These are phyloP conservation scores for Linnemannia hyalina DNA, from an alignment of 192 early-diverging fungal genomes.

Conservation along the genomic window DNA sequence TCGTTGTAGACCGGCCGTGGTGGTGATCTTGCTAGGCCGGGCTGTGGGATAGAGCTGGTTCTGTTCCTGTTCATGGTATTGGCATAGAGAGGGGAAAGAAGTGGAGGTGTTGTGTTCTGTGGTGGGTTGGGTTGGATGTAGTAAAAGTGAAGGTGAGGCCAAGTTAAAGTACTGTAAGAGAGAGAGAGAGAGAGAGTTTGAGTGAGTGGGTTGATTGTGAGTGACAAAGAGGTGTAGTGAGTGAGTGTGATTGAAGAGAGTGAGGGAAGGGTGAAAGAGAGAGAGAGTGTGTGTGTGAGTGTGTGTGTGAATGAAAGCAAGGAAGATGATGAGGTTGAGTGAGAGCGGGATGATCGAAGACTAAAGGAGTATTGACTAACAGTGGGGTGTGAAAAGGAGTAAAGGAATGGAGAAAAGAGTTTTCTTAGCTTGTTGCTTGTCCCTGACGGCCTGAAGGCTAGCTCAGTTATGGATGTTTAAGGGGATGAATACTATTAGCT, in stretches of 20 bases:
- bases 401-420: background rate
- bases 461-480: background rate
- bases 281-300: too few species aligned
- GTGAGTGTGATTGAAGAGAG: background rate
- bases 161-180: background rate
- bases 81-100: background rate
- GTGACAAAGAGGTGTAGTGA: too few species aligned
- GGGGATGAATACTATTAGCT: background rate
- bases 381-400: background rate
- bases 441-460: background rate
- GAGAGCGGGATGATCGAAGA: too few species aligned
- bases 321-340: background rate
- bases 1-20: slow-evolving; percentile 32
- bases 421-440: background rate
- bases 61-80: background rate
- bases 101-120: background rate
- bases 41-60: slow-evolving; percentile 5
- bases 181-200: too few species aligned
- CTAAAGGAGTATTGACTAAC: too few species aligned
- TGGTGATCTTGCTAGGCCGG: background rate
- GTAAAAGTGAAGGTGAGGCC: background rate
- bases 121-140: background rate
- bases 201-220: too few species aligned
- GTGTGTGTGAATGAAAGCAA: background rate
- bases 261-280: background rate